A percentile compares a stretch with the other conserved stretches of the same genome.
phyloP scores from a whole-genome alignment of 1,139 yeast genomes.

The Hansenula lynferdii region DNA sequence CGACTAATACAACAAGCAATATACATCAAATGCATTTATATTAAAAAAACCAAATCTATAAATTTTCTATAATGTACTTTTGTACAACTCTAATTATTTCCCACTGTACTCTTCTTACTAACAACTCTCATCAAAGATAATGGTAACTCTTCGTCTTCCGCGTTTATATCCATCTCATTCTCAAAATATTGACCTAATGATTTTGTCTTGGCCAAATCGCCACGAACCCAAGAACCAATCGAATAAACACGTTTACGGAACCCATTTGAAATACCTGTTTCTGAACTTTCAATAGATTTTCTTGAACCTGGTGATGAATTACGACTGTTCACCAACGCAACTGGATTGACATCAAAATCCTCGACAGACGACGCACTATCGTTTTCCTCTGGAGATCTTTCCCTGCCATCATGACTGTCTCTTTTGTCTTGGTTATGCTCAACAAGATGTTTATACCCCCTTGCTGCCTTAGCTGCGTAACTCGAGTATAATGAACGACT shows the following conservation, averaged over 20 bases:
- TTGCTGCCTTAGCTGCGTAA: slow-evolving; percentile 35
- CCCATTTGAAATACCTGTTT: slow-evolving; percentile 19
- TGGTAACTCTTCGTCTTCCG: slow-evolving; percentile 29
- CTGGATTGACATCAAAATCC: slow-evolving; percentile 12
- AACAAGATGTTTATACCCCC: slow-evolving; percentile 25
- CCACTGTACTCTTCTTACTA: slow-evolving; percentile 17
- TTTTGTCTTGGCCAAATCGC: slow-evolving; percentile 19
- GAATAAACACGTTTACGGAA: slow-evolving; percentile 31
- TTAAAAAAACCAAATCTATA: not conserved
- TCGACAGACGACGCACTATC: slow-evolving; percentile 5
- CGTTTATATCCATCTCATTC: slow-evolving; percentile 1
- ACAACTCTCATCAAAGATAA: slow-evolving; percentile 30
- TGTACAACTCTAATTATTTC: too few species aligned
- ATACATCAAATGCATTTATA: not conserved
- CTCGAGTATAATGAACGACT: slow-evolving; percentile 41
- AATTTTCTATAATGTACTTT: not conserved
- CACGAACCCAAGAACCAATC: slow-evolving; percentile 26
- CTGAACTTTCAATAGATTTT: not conserved
- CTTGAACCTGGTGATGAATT: not conserved
- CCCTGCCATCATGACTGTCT: too few species aligned
- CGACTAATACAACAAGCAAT: slow-evolving; percentile 33
- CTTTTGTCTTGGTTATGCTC: too few species aligned
- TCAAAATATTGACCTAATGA: slow-evolving; percentile 23
- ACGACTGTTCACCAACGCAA: slow-evolving; percentile 8
- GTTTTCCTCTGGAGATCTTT: too few species aligned